Evolutionary conservation across 768 basidiomycete species (phyloP), one percentile per base, ranked within the genome.

Genomic region (Amanita rimosa): DNA sequence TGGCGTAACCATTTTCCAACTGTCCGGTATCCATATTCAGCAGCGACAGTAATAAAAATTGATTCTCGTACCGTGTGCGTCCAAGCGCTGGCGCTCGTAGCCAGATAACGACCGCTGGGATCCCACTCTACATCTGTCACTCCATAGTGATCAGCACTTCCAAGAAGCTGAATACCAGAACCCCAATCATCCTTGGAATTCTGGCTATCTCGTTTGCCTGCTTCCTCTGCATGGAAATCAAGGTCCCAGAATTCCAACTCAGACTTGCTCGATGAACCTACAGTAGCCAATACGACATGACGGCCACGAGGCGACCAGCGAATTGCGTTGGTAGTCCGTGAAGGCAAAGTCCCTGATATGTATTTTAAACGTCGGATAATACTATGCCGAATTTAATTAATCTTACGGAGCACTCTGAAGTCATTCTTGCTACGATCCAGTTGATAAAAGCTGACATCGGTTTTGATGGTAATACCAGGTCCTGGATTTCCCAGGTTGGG

Each of bases 161-260:
- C 85, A 33, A 98, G 75, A 5, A 86, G 74, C 61, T 93, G 87
- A 55, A 98, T 90, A 36, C 84, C 82, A 45, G 75, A 74, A 38
- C 88, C 93, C 80, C 89, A 91, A 42, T 95, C 94, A 45, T 77
- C 76, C 55, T 77, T 75, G 2, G 70, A 65, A 24, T 61, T 58
- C 54, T 75, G 72, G 10, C 73, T 73, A 50, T 81, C 78, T 52
- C 72, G 74, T 36, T 70, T 68, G 9, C 65, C 65, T 8, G 59
- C 60, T 48, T 79, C 75, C 50, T 88, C 85, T 24, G 66, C 67
- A 54, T 77, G 83, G 63, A 96, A 94, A 69, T 99, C 96, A 38
- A 97, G 74, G 66, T 99, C 96, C 93, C 90, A 99, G 68, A 98
- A 99, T 63, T 98, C 95, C 24, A 99, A 75, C 65, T 97, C 96